Evolutionary conservation across 2,329 filamentous ascomycete genomes (phyloP).

Genomic region (Didymella exigua): DNA sequence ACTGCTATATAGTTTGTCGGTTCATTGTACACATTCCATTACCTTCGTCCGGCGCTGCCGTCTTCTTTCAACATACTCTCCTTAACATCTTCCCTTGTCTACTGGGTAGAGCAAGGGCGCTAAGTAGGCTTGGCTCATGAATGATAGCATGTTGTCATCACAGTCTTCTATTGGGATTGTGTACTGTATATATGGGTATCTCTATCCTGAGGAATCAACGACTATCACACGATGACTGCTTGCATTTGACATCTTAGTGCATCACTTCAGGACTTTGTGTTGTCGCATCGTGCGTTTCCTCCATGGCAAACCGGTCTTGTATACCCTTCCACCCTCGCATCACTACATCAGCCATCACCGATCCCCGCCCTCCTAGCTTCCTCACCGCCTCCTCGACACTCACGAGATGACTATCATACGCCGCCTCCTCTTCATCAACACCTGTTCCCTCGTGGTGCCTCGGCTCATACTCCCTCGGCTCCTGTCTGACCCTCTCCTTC

Average conservation of each 20-base stretch:
- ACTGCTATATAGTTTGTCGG: slow-evolving; percentile 14
- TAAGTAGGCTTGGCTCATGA: slow-evolving; percentile 23
- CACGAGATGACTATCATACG: slow-evolving; percentile 52
- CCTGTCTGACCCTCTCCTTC: slow-evolving; percentile 46
- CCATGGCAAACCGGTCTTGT: slow-evolving; percentile 39
- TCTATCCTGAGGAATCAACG: slow-evolving; percentile 4
- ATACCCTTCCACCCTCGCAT: slow-evolving; percentile 53
- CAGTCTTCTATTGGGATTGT: slow-evolving; percentile 7
- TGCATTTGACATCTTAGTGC: not conserved
- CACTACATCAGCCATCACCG: slow-evolving; percentile 55
- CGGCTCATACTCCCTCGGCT: slow-evolving; percentile 53
- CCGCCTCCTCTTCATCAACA: slow-evolving; percentile 54
- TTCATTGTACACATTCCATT: slow-evolving; percentile 42
- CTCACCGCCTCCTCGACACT: slow-evolving; percentile 51
- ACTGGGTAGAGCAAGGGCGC: slow-evolving; percentile 21
- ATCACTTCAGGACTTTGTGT: slow-evolving; percentile 29
- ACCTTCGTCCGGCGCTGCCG: slow-evolving; percentile 14
- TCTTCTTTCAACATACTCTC: slow-evolving; percentile 24
- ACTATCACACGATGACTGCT: not conserved
- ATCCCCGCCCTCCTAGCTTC: slow-evolving; percentile 46
- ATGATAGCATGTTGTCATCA: slow-evolving; percentile 25
- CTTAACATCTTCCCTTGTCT: slow-evolving; percentile 24
- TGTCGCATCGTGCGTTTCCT: slow-evolving; percentile 23
- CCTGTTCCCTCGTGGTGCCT: slow-evolving; percentile 54
- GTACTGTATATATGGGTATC: slow-evolving; percentile 16